Percentiles rank a stretch among this genome's conserved stretches.
Conservation (phyloP, 257 asterid species). For the Gynochthodes officinalis region DNA sequence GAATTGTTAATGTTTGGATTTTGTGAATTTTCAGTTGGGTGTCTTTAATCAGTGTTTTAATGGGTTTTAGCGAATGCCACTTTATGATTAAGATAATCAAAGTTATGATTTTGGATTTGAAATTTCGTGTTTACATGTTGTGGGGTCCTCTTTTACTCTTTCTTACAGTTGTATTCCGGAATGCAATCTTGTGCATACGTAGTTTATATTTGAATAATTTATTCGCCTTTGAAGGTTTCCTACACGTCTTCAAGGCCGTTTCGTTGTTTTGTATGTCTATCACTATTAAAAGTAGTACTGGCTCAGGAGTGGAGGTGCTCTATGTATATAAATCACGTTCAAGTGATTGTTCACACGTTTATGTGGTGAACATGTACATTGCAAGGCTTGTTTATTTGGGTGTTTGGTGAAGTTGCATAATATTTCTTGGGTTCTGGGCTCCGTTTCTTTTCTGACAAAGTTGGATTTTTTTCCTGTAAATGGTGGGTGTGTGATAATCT, state of each 20-base stretch:
- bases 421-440: conserved; percentile 17
- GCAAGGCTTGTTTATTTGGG: conserved; percentile 20
- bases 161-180: conserved; percentile 44
- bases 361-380: conserved; percentile 23
- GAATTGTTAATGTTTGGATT: neutral
- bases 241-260: conserved; percentile 58
- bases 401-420: conserved; percentile 22
- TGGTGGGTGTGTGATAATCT: conserved; percentile 33
- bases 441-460: conserved; percentile 22
- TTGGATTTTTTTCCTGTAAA: conserved; percentile 29
- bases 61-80: neutral
- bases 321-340: conserved; percentile 1
- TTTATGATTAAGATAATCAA: neutral
- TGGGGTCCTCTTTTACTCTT: conserved; percentile 22
- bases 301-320: conserved; percentile 33
- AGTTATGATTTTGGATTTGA: conserved; percentile 6
- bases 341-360: conserved; percentile 25
- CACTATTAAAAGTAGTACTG: conserved; percentile 23
- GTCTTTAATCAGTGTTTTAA: neutral
- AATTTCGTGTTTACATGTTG: conserved; percentile 16
- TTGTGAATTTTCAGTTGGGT: neutral
- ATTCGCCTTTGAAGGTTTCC: conserved; percentile 46
- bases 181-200: conserved; percentile 10
- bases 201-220: conserved; percentile 16
- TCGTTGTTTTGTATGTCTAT: conserved; percentile 27